Evolutionary conservation across 2,329 filamentous ascomycete genomes (phyloP), one percentile per base, ranked within the genome.

Genomic region (Alternaria longipes): DNA sequence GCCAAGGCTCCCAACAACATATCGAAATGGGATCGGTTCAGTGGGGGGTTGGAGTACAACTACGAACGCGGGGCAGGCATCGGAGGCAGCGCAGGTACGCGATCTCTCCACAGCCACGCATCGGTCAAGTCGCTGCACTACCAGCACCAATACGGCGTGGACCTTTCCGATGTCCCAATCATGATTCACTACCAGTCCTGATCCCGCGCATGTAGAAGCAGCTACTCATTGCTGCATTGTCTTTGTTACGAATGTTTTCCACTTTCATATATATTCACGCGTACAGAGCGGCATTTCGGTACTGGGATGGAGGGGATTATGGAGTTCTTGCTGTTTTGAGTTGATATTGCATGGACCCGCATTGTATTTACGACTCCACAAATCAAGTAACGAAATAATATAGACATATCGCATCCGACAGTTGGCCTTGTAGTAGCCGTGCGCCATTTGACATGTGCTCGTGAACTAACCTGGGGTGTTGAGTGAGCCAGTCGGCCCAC

Each of bases 61-160:
- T 79, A 79, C 62, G 75, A 78, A 55, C 71, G 64, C 47, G 74
- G 69, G 22, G 68, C 67, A 20, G 75, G 75, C 6, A 63, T 80
- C 14, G 72, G 77, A 57, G 78, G 77, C 56, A 78, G 76, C 66
- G 75, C 74, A 38, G 77, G 78, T 9, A 78, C 74, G 12, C 67
- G 78, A 38, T 65, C 71, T 44, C 60, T 71, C 52, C 70, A 78
- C 60, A 77, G 70, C 41, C 60, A 62, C 30, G 72, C 73, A 8
- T 73, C 69, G 60, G 62, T 68, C 28, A 75, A 74, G 68, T 75
- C 70, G 66, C 66, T 73, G 64, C 63, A 69, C 40, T 75, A 64
- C 56, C 69, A 67, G 47, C 62, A 72, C 44, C 66, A 74, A 53
- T 72, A 72, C 38, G 74, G 74, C 8, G 69, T 74, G n/a, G 74